A percentile compares a stretch with the other conserved stretches of the same genome.
Evolutionary conservation across 2,329 filamentous ascomycete genomes (phyloP).

Genomic region (Aureobasidium mangrovei): DNA sequence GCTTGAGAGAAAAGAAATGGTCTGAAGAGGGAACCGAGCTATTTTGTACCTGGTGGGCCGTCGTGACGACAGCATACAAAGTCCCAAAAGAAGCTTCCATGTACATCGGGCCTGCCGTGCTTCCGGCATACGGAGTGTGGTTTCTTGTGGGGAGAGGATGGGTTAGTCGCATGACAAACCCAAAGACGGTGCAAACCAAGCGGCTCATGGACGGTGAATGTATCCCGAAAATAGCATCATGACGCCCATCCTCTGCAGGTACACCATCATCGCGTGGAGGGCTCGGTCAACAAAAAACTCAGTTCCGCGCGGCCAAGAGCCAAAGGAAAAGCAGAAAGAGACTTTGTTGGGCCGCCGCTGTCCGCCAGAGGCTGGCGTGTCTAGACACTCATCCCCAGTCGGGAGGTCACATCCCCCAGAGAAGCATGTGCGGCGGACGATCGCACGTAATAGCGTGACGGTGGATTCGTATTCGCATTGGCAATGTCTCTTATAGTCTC

Average conservation of each 20-base stretch:
- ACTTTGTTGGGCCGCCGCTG: conserved; percentile 11
- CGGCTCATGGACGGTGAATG: background rate
- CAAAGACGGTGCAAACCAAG: conserved; percentile 1
- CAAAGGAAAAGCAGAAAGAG: background rate
- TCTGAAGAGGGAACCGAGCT: background rate
- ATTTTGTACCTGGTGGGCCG: conserved; percentile 12
- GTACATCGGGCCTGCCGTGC: conserved; percentile 9
- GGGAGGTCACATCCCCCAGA: background rate
- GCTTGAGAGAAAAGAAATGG: background rate
- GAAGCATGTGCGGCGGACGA: conserved; percentile 3
- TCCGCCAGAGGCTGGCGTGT: conserved; percentile 4
- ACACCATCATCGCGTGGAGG: conserved; percentile 9
- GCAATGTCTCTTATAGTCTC: conserved; percentile 1
- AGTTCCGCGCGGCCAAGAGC: conserved; percentile 6
- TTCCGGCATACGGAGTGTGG: conserved; percentile 6
- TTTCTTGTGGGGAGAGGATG: conserved; percentile 11
- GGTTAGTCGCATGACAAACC: conserved; percentile 9
- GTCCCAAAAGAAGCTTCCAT: background rate
- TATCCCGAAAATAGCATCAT: conserved; percentile 9
- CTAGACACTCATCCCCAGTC: background rate
- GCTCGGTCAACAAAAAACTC: conserved; percentile 2
- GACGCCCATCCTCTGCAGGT: conserved; percentile 10
- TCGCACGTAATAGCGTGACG: conserved; percentile 9
- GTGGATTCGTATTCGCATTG: conserved; percentile 6
- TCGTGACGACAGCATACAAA: conserved; percentile 7